phyloP scores from a whole-genome alignment of 192 early-diverging fungal species.

The Ambispora gerdemannii region DNA sequence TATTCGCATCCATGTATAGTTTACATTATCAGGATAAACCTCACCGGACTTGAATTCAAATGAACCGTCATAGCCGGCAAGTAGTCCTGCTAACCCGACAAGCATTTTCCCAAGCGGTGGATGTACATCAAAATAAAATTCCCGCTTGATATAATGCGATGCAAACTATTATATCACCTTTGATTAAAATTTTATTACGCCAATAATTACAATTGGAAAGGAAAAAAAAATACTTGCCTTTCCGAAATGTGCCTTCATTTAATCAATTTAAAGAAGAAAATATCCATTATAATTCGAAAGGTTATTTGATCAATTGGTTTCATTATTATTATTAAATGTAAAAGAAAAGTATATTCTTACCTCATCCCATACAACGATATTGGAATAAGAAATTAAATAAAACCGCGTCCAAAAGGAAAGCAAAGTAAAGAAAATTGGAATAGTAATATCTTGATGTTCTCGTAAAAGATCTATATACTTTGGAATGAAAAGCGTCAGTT shows the following conservation, averaged over 20 bases:
- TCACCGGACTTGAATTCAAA: conserved; percentile 81
- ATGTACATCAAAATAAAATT: conserved; percentile 98
- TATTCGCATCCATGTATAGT: conserved; percentile 85
- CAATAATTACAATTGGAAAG: neutral
- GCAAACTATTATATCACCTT: conserved; percentile 71
- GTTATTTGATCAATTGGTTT: neutral
- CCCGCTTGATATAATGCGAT: conserved; percentile 85
- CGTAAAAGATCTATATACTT: conserved; percentile 42
- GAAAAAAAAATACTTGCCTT: conserved; percentile 40
- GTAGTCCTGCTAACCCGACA: conserved; percentile 74
- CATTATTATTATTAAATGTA: neutral
- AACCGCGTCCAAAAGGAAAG: conserved; percentile 65
- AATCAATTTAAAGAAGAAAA: neutral
- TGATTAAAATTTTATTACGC: neutral
- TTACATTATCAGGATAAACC: conserved; percentile 75
- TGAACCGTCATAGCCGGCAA: conserved; percentile 83
- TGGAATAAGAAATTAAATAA: conserved; percentile 55
- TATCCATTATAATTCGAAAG: neutral
- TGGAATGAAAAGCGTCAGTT: neutral
- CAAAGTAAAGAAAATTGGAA: conserved; percentile 55
- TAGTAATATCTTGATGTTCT: conserved; percentile 48
- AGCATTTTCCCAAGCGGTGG: conserved; percentile 98
- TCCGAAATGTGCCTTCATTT: conserved; percentile 53
- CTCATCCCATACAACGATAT: conserved; percentile 75
- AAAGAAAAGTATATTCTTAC: conserved; percentile 33